Evolutionary conservation across 345 rosid species (phyloP).

Genomic region (Gossypium ekmanianum): DNA sequence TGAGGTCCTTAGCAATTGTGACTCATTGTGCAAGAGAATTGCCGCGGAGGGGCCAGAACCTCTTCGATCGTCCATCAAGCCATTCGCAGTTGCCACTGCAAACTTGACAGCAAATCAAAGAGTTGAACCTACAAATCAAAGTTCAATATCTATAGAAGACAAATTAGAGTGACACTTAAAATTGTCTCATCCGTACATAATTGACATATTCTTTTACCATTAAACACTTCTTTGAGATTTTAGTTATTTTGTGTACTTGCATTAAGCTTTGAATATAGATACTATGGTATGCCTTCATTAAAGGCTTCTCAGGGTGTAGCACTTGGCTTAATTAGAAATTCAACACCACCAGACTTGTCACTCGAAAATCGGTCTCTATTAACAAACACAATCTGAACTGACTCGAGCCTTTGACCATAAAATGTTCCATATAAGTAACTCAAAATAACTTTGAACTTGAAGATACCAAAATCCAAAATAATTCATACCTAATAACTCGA

Average conservation of each 20-base stretch:
- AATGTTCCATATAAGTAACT: too few species aligned
- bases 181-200: background rate
- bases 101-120: constrained; percentile 21
- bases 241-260: background rate
- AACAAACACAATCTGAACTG: too few species aligned
- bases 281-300: background rate
- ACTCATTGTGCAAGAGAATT: constrained; percentile 76
- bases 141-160: constrained; percentile 11
- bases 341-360: too few species aligned
- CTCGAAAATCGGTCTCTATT: too few species aligned
- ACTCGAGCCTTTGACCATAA: too few species aligned
- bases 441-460: too few species aligned
- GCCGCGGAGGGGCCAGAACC: constrained; percentile 73
- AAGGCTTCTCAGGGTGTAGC: background rate
- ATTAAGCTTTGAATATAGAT: background rate
- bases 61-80: constrained; percentile 46
- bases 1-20: constrained; percentile 77
- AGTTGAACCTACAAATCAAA: background rate
- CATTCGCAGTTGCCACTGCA: constrained; percentile 36
- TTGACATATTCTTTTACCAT: background rate
- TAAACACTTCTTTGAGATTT: background rate
- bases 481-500: too few species aligned
- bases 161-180: background rate
- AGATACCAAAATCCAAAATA: too few species aligned
- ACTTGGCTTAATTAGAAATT: too few species aligned